These are phyloP conservation scores for Russula abietina DNA, from an alignment of 768 basidiomycete species.

Conservation along the genomic window DNA sequence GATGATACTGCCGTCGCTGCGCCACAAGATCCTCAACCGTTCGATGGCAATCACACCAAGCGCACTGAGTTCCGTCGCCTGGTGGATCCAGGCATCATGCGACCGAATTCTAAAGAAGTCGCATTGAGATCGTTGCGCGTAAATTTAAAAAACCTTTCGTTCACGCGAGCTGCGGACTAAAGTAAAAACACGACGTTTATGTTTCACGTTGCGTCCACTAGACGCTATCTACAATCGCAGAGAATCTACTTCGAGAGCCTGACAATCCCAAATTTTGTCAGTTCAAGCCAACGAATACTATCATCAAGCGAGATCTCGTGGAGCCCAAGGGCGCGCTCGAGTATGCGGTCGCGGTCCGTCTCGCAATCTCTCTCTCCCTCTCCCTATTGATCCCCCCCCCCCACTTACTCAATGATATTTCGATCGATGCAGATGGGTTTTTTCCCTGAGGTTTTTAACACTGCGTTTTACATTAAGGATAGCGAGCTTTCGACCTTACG, in stretches of 20 bases:
- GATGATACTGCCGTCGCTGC: no score
- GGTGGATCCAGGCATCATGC: conserved; percentile 71
- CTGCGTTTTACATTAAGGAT: not conserved
- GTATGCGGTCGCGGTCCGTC: conserved; percentile 69
- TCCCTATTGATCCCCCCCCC: no score
- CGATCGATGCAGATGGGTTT: conserved; percentile 35
- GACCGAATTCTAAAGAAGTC: conserved; percentile 59
- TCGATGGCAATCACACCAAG: conserved; percentile 52
- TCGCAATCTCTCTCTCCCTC: conserved; percentile 34
- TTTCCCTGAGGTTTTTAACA: conserved; percentile 47
- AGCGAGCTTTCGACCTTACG: not conserved
- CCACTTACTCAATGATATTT: not conserved
- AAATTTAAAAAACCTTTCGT: conserved; percentile 24
- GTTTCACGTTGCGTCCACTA: conserved; percentile 30
- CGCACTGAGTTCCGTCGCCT: conserved; percentile 69
- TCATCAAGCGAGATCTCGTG: conserved; percentile 60
- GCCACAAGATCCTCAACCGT: conserved; percentile 21
- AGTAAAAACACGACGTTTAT: not conserved
- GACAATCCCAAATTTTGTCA: conserved; percentile 63
- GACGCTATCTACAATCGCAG: conserved; percentile 62
- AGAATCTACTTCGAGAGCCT: conserved; percentile 69
- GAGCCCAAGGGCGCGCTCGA: conserved; percentile 70
- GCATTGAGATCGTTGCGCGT: conserved; percentile 63
- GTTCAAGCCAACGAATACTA: conserved; percentile 71
- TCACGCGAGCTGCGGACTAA: conserved; percentile 15